A percentile compares a stretch with the other conserved stretches of the same genome.
Conservation (phyloP, 345 rosid genomes). For the Eucalyptus erythrocorys region DNA sequence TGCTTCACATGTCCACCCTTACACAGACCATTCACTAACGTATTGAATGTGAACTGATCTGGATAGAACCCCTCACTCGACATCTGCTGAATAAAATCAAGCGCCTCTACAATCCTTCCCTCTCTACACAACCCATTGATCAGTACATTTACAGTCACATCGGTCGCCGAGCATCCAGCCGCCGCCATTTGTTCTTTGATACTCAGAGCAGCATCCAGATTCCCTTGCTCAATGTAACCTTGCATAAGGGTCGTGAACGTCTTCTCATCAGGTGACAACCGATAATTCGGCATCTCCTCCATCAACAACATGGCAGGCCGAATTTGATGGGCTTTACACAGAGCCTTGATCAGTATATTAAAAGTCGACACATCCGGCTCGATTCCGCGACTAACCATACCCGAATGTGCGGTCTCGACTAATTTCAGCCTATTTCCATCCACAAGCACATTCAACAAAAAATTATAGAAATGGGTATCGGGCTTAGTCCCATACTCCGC, state of each 20-base stretch:
- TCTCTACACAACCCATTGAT: slow-evolving; percentile 80
- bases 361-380: slow-evolving; percentile 77
- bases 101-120: slow-evolving; percentile 61
- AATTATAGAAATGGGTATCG: slow-evolving; percentile 58
- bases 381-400: slow-evolving; percentile 47
- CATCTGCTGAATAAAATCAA: slow-evolving; percentile 59
- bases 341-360: slow-evolving; percentile 72
- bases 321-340: slow-evolving; percentile 81
- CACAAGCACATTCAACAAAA: slow-evolving; percentile 66
- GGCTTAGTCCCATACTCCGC: slow-evolving; percentile 38
- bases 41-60: slow-evolving; percentile 70
- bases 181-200: slow-evolving; percentile 52
- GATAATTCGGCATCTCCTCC: slow-evolving; percentile 75
- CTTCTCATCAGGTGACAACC: slow-evolving; percentile 69
- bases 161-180: slow-evolving; percentile 34
- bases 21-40: slow-evolving; percentile 76
- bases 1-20: slow-evolving; percentile 73
- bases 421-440: slow-evolving; percentile 64
- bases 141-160: slow-evolving; percentile 72
- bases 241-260: slow-evolving; percentile 84
- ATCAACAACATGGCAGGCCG: slow-evolving; percentile 76
- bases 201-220: slow-evolving; percentile 67
- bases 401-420: slow-evolving; percentile 53
- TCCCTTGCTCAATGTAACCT: slow-evolving; percentile 76
- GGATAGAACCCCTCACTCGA: slow-evolving; percentile 57